Conservation (phyloP, 805 yeast genomes). For the Lipomyces oligophaga region DNA sequence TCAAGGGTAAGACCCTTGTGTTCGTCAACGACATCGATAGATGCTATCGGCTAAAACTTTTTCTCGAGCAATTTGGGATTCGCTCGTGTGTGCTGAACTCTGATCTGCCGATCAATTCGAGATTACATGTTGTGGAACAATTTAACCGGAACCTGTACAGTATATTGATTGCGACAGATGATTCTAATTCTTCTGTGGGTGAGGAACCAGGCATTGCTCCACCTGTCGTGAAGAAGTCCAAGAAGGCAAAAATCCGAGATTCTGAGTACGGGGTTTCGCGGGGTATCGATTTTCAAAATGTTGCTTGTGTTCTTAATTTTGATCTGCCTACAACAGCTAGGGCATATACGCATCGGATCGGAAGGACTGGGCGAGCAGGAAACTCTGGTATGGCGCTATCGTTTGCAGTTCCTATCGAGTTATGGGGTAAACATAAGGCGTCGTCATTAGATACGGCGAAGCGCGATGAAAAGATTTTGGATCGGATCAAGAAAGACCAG, state of each 20-base stretch:
- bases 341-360: constrained; percentile 88
- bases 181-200: constrained; percentile 54
- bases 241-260: constrained; percentile 41
- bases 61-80: constrained; percentile 91
- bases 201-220: constrained; percentile 35
- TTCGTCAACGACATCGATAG: constrained; percentile 94
- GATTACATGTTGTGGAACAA: constrained; percentile 92
- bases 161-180: constrained; percentile 92
- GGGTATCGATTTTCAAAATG: constrained; percentile 94
- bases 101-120: constrained; percentile 87
- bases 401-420: constrained; percentile 78
- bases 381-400: constrained; percentile 92
- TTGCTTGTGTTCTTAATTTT: constrained; percentile 92
- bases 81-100: constrained; percentile 83
- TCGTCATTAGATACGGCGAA: constrained; percentile 68
- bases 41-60: constrained; percentile 86
- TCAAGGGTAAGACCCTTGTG: constrained; percentile 84
- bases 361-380: constrained; percentile 97
- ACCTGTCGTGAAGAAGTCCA: constrained; percentile 25
- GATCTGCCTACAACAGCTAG: constrained; percentile 88
- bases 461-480: constrained; percentile 80
- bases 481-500: constrained; percentile 73
- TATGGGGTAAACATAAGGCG: constrained; percentile 83
- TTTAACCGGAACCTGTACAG: constrained; percentile 86
- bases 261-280: constrained; percentile 90